Conservation (phyloP, 1,284 basidiomycete species). For the Naganishia sp. region DNA sequence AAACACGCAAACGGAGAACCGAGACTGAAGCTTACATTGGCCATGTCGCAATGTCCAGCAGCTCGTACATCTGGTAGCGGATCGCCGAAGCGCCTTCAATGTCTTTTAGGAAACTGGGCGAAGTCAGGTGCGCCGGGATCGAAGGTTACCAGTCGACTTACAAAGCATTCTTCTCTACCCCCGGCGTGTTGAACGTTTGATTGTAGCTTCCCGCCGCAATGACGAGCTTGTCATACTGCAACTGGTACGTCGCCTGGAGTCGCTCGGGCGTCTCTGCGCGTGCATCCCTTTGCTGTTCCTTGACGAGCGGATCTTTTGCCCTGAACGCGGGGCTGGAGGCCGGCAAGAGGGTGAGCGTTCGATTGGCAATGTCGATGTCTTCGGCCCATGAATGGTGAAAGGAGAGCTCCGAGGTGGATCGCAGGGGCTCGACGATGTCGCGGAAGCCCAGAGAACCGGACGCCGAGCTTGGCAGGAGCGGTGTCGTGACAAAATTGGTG, state of each 20-base stretch:
- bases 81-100: conserved; percentile 79
- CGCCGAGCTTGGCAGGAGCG: conserved; percentile 70
- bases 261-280: conserved; percentile 19
- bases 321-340: conserved; percentile 39
- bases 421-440: conserved; percentile 75
- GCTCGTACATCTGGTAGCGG: conserved; percentile 57
- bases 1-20: conserved; percentile 48
- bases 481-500: conserved; percentile 72
- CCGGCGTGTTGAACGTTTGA: conserved; percentile 64
- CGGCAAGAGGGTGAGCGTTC: conserved; percentile 57
- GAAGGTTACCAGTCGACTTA: background rate
- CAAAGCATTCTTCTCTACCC: conserved; percentile 39
- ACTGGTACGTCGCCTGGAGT: conserved; percentile 53
- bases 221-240: conserved; percentile 77
- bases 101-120: conserved; percentile 71
- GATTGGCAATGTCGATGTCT: conserved; percentile 61
- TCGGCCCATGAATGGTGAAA: conserved; percentile 56
- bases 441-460: conserved; percentile 82
- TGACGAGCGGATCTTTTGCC: conserved; percentile 29
- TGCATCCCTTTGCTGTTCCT: conserved; percentile 35
- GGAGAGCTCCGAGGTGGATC: conserved; percentile 46
- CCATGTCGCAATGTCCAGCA: conserved; percentile 34
- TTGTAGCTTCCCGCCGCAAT: conserved; percentile 81
- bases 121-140: background rate
- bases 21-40: conserved; percentile 59